Conservation (phyloP, 345 rosid genomes). For the Eucalyptus leucophloia region DNA sequence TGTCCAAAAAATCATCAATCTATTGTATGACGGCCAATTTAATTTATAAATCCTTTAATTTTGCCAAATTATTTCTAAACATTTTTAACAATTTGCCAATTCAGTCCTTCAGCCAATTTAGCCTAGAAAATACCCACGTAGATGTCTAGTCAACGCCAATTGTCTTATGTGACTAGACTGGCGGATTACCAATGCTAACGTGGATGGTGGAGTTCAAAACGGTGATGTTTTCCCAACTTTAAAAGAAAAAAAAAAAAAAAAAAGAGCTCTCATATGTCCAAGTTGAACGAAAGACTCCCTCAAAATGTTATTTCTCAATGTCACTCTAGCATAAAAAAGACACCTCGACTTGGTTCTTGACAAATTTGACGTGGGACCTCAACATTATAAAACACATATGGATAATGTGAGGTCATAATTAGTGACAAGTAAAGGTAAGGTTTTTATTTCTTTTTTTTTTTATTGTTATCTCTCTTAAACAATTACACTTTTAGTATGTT, state of each 20-base stretch:
- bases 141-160: accelerated
- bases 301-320: not conserved
- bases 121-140: not conserved
- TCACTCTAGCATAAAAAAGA: not conserved
- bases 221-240: too few relatives aligned
- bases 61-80: not conserved
- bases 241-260: too few relatives aligned
- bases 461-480: not conserved
- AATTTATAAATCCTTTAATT: too few relatives aligned
- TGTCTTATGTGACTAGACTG: accelerated
- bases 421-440: not conserved
- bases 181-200: accelerated
- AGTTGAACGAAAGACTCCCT: not conserved
- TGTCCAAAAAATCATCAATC: too few relatives aligned
- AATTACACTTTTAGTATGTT: not conserved
- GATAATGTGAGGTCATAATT: not conserved
- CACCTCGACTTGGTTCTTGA: not conserved
- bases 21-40: not conserved
- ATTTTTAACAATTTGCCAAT: too few relatives aligned
- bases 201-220: not conserved
- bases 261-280: not conserved
- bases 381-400: not conserved
- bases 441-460: too few relatives aligned
- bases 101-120: accelerated
- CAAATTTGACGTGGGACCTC: not conserved